Evolutionary conservation across 1,139 yeast species (phyloP), one percentile per base, ranked within the genome.

Genomic region (Casaregolazyma suthepensis): DNA sequence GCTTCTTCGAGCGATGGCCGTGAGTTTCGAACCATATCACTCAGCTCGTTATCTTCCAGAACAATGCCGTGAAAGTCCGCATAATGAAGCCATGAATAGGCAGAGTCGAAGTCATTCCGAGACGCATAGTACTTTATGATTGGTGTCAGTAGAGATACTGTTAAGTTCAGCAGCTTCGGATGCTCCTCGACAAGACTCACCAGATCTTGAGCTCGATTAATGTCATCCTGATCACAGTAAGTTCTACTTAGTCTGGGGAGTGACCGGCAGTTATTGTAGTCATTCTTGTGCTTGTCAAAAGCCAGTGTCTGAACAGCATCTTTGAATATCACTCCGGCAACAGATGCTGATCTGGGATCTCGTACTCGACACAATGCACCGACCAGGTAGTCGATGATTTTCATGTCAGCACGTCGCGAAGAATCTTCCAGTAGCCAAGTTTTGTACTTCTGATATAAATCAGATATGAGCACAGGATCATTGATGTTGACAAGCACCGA

Each of bases 331-430:
- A 46, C 43, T 47, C 59, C 62, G 1, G 68, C 71, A 17, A 54
- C 35, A 13, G 54, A 56, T 13, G 57, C 47, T 1, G 65, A 48
- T 12, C 48, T 46, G 3, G 52, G 54, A 5, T 60, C 55, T 9
- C 49, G 46, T n/a, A 59, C 51, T 26, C 56, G 45, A 45, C 61
- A 56, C 1, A 67, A 54, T 19, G 61, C 56, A 38, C 35, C 46
- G 2, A 67, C 65, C 44, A 67, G 62, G 53, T 56, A 55, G 48
- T 66, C 70, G 10, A 59, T 52, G 15, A 62, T 56, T 1, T 55
- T 55, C 23, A 61, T 12, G 3, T 56, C 53, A n/a, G 56, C 52
- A 5, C 43, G 42, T 9, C 52, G 18, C 26, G 23, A 9, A 35
- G 26, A 5, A 47, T 48, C 17, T 10, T 13, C 19, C 35, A 44